Base-by-base conservation (phyloP, 805 yeast species). In the Yamadazyma phyllophila region DNA sequence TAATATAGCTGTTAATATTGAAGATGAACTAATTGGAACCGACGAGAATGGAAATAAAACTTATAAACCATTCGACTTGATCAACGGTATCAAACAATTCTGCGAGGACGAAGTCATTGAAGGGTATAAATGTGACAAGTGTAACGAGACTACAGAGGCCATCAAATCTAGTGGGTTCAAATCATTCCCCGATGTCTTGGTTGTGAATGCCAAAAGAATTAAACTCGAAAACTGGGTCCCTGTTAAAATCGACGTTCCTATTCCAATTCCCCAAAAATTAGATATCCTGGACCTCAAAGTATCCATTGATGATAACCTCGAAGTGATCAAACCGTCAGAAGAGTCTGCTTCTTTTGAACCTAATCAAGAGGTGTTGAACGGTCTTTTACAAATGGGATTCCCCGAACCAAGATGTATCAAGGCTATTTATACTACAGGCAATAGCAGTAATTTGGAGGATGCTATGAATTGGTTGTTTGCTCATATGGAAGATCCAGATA, bases 381-480 rank as follows among this genome's bases (percentile, higher is more conserved):
- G 74, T 47, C 74, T 94, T 7, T 62, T 71, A 40, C 80, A 79
- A 14, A 94, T 91, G 97, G 99, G 99, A n/a, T 92, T 94, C 60
- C 78, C 90, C 1, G 79, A 78, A 42, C 73, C 76, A 16, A 75
- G 92, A 40, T 73, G 83, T 36, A 70, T 71, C 26, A 79, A 82
- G 54, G 96, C 92, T 0, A 69, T 92, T 30, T 83, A 73, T 54
- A 66, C 78, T 15, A 88, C 96, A 0, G 92, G 89, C 0, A 90
- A 90, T 55, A 52, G 63, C 0, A 58, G 69, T 49, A 37, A 14
- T 15, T 64, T 67, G 0, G 97, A 92, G 51, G 74, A 74, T 5
- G 96, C 97, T 0, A 82, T 87, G 86, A 87, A 88, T 55, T 88
- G 97, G 96, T 61, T 94, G 5, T 84, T 94, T 58, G 85, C 77